Percentiles rank a stretch among this genome's conserved stretches.
Conservation (phyloP, 345 rosid genomes). For the Trapa incisa region DNA sequence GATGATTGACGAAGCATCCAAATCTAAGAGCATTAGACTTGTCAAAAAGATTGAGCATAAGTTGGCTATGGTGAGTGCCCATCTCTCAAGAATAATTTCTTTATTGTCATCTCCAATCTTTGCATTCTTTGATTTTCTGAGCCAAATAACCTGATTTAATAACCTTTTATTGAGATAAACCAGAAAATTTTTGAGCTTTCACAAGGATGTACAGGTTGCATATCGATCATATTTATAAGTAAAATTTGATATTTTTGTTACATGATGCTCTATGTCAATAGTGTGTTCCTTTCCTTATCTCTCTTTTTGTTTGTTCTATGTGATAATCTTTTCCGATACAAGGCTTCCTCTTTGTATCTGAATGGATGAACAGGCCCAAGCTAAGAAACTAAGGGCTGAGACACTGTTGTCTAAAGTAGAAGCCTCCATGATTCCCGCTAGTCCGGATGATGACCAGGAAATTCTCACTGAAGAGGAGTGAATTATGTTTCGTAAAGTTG, state of each 20-base stretch:
- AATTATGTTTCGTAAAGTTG: conserved; percentile 80
- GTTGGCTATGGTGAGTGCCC: conserved; percentile 54
- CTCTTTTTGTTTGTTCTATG: neutral
- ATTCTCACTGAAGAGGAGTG: conserved; percentile 89
- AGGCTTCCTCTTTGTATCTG: neutral
- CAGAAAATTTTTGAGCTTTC: neutral
- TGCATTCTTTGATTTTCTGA: neutral
- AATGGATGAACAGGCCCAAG: conserved; percentile 50
- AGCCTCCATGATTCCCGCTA: conserved; percentile 82
- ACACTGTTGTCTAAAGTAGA: conserved; percentile 73
- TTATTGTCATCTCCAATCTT: neutral
- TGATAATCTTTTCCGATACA: neutral
- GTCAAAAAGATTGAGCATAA: conserved; percentile 72
- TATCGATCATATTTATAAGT: neutral
- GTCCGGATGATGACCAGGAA: conserved; percentile 98
- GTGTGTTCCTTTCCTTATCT: neutral
- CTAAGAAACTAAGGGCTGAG: conserved; percentile 86
- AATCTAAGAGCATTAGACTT: conserved; percentile 47
- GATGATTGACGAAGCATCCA: conserved; percentile 84
- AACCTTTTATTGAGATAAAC: neutral
- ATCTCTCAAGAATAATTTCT: neutral
- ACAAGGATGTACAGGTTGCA: neutral
- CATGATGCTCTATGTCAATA: neutral
- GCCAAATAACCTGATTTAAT: neutral
- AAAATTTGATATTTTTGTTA: too few species aligned